phyloP scores from a whole-genome alignment of 192 early-diverging fungal species.

The Coemansia sp. region DNA sequence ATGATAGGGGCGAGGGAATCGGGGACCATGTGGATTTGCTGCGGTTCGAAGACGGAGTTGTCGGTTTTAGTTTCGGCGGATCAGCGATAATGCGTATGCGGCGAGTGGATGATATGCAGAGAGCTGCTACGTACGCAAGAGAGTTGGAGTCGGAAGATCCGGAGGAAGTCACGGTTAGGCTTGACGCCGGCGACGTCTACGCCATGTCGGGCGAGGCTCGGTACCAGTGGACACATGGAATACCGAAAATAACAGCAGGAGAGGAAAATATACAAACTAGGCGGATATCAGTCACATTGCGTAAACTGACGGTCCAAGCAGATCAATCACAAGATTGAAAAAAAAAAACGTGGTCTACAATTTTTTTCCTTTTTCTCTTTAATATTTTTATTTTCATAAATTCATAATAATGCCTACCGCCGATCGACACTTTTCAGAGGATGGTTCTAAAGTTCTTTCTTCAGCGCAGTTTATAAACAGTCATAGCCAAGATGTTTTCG shows the following conservation, averaged over 20 bases:
- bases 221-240: constrained; percentile 60
- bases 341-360: constrained; percentile 1
- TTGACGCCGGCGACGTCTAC: constrained; percentile 55
- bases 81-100: constrained; percentile 52
- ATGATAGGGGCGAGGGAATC: constrained; percentile 57
- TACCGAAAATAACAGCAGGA: constrained; percentile 33
- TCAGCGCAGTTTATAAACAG: constrained; percentile 45
- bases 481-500: constrained; percentile 65
- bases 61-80: constrained; percentile 50
- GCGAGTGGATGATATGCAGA: background rate
- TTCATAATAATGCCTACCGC: constrained; percentile 31
- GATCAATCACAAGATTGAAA: background rate
- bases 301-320: constrained; percentile 18
- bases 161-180: constrained; percentile 11
- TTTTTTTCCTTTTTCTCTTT: background rate
- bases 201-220: constrained; percentile 56
- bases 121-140: constrained; percentile 17
- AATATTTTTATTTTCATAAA: background rate
- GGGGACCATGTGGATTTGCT: constrained; percentile 59
- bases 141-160: background rate
- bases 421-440: background rate
- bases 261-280: constrained; percentile 8
- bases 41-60: constrained; percentile 60
- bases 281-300: constrained; percentile 45
- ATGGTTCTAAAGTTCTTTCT: constrained; percentile 29